Evolutionary conservation across 2,329 filamentous ascomycete species (phyloP).

Genomic region (Paraphaeosphaeria minitans): DNA sequence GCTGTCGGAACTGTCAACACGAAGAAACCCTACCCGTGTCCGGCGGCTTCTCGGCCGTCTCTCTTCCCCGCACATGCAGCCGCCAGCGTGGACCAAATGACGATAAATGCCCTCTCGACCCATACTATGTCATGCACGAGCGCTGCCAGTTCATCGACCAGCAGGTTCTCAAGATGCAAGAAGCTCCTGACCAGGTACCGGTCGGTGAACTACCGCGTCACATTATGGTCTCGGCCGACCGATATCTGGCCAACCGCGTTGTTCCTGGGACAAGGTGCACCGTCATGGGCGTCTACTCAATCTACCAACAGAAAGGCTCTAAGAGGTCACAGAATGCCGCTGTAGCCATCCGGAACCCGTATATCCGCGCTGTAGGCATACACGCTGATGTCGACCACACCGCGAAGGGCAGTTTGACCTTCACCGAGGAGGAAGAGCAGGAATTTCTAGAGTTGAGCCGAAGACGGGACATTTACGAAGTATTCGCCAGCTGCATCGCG

Average conservation of each 20-base stretch:
- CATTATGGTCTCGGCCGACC: slow-evolving; percentile 93
- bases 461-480: slow-evolving; percentile 86
- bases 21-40: slow-evolving; percentile 72
- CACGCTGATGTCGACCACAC: slow-evolving; percentile 89
- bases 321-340: slow-evolving; percentile 78
- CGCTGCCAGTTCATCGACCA: slow-evolving; percentile 95
- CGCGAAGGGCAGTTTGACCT: slow-evolving; percentile 80
- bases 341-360: slow-evolving; percentile 93
- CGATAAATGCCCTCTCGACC: slow-evolving; percentile 86
- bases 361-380: slow-evolving; percentile 90
- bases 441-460: slow-evolving; percentile 92
- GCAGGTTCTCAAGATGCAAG: slow-evolving; percentile 96
- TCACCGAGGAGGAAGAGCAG: slow-evolving; percentile 95
- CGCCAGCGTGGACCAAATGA: slow-evolving; percentile 69
- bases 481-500: slow-evolving; percentile 90
- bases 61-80: slow-evolving; percentile 79
- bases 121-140: slow-evolving; percentile 95
- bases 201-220: slow-evolving; percentile 95
- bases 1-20: slow-evolving; percentile 85
- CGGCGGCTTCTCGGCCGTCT: slow-evolving; percentile 86
- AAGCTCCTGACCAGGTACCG: slow-evolving; percentile 95
- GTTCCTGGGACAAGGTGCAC: slow-evolving; percentile 94
- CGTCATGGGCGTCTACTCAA: slow-evolving; percentile 96
- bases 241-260: slow-evolving; percentile 92
- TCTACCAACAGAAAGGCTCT: slow-evolving; percentile 89